phyloP scores from a whole-genome alignment of 345 rosid genomes.

The Eutrema japonicum region DNA sequence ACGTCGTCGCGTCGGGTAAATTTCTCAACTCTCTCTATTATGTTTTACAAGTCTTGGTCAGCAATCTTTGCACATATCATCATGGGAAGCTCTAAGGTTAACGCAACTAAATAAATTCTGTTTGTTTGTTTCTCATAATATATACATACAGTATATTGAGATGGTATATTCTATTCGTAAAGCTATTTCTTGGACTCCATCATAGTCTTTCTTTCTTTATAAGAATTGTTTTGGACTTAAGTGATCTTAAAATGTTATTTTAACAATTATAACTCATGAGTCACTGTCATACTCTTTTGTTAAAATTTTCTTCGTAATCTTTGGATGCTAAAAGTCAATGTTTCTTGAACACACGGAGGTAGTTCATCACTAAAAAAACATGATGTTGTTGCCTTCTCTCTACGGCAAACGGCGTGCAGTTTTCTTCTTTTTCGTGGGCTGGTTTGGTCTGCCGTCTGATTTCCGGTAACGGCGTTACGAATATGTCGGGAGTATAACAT shows the following conservation, averaged over 20 bases:
- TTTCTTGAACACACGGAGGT: neutral
- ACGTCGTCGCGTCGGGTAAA: conserved; percentile 19
- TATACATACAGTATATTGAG: neutral
- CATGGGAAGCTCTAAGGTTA: neutral
- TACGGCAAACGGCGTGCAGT: conserved; percentile 14
- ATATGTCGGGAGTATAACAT: neutral
- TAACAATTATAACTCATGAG: no score
- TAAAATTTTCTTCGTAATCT: neutral
- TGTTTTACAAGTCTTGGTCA: neutral
- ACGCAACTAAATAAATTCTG: neutral
- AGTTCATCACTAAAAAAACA: neutral
- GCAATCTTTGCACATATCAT: neutral
- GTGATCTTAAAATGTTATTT: neutral
- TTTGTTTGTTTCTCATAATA: neutral
- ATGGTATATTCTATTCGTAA: conserved; percentile 1
- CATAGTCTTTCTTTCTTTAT: neutral
- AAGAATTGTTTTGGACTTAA: neutral
- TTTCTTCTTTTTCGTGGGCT: neutral
- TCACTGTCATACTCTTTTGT: no score
- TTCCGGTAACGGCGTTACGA: conserved; percentile 24
- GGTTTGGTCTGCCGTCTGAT: neutral
- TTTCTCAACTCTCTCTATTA: neutral
- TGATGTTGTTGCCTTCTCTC: neutral
- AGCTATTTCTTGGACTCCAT: neutral
- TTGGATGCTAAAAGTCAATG: neutral